A percentile compares a stretch with the other conserved stretches of the same genome.
Conservation (phyloP, 2,329 filamentous ascomycete genomes). For the Blastomyces gilchristii region DNA sequence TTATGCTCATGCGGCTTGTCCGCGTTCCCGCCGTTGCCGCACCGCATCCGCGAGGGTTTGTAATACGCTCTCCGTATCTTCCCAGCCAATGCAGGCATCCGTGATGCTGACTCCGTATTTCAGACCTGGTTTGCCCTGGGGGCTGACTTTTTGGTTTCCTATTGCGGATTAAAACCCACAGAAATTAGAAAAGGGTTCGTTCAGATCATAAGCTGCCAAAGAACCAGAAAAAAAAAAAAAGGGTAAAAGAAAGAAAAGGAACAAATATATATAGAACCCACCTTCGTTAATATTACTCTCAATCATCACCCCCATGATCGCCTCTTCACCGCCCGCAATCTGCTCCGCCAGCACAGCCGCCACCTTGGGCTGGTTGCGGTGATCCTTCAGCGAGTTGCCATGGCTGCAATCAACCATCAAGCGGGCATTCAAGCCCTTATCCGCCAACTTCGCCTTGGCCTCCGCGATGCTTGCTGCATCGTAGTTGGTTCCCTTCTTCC, state of each 20-base stretch:
- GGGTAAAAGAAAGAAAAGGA: background rate
- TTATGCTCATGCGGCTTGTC: background rate
- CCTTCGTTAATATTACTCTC: slow-evolving; percentile 95
- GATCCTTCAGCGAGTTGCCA: slow-evolving; percentile 90
- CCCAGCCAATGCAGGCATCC: slow-evolving; percentile 92
- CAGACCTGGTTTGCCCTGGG: slow-evolving; percentile 71
- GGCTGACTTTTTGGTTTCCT: slow-evolving; percentile 79
- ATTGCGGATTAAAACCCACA: background rate
- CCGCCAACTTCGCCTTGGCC: slow-evolving; percentile 66
- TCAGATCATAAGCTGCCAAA: background rate
- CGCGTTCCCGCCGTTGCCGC: slow-evolving; percentile 45
- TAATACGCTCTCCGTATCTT: slow-evolving; percentile 72
- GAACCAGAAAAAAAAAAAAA: background rate
- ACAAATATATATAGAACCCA: slow-evolving; percentile 29
- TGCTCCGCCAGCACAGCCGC: slow-evolving; percentile 72
- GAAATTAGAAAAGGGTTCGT: background rate
- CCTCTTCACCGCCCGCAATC: slow-evolving; percentile 70
- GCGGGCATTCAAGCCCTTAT: slow-evolving; percentile 62
- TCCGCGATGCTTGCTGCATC: slow-evolving; percentile 73
- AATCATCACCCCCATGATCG: slow-evolving; percentile 97
- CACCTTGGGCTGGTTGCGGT: slow-evolving; percentile 95
- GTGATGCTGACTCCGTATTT: slow-evolving; percentile 96
- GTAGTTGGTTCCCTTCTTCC: slow-evolving; percentile 89
- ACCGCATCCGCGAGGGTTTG: slow-evolving; percentile 71
- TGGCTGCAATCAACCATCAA: slow-evolving; percentile 99